phyloP scores from a whole-genome alignment of 2,329 filamentous ascomycete species.

The Biscogniauxia sp. region DNA sequence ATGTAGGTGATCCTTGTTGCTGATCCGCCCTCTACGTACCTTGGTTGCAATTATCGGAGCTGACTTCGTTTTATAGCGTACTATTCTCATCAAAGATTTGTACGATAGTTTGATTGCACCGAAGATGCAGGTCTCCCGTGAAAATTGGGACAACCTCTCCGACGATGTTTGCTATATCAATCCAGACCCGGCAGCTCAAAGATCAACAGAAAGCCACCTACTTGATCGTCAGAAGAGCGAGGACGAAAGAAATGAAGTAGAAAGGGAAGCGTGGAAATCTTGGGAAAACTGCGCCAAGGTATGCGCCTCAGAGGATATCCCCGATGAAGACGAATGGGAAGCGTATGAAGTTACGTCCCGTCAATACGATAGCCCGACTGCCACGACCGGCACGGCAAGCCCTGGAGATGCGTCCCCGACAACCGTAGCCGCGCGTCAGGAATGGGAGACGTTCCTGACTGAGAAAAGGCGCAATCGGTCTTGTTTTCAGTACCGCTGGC shows the following conservation, averaged over 20 bases:
- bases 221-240: conserved; percentile 38
- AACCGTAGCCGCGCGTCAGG: conserved; percentile 20
- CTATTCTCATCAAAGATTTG: conserved; percentile 47
- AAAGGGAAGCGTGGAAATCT: conserved; percentile 45
- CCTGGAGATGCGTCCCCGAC: conserved; percentile 28
- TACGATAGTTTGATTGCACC: conserved; percentile 48
- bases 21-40: neutral
- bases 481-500: conserved; percentile 48
- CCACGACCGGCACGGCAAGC: conserved; percentile 25
- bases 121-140: conserved; percentile 39
- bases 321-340: conserved; percentile 34
- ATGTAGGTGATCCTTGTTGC: conserved; percentile 32
- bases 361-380: conserved; percentile 27
- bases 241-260: conserved; percentile 39
- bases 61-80: conserved; percentile 33
- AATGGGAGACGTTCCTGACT: conserved; percentile 23
- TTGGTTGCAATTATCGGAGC: neutral
- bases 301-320: conserved; percentile 43
- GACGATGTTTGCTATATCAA: conserved; percentile 46
- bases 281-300: conserved; percentile 47
- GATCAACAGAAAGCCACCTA: conserved; percentile 30
- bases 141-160: conserved; percentile 54
- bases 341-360: conserved; percentile 15
- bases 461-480: conserved; percentile 33
- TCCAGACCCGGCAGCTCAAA: conserved; percentile 36